phyloP scores from a whole-genome alignment of 176 grass and related monocot species.

The Musa acuminata region DNA sequence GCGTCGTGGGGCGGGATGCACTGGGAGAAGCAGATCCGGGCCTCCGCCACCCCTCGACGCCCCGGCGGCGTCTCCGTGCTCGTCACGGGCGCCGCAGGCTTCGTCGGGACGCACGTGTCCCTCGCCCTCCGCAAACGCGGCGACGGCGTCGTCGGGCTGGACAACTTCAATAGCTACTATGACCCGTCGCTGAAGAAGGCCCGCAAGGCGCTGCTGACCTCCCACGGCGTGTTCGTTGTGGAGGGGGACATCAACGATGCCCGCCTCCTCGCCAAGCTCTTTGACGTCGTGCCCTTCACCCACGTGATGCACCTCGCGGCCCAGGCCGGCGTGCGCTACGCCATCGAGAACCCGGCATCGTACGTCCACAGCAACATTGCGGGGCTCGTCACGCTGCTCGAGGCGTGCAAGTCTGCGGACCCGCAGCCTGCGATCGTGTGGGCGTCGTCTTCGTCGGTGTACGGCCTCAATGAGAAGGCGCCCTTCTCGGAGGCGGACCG shows the following conservation, averaged over 20 bases:
- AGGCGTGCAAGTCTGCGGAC: constrained; percentile 29
- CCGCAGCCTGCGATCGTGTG: constrained; percentile 39
- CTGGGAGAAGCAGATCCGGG: constrained; percentile 28
- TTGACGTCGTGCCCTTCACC: constrained; percentile 32
- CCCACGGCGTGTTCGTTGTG: constrained; percentile 4
- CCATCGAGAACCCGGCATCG: constrained; percentile 34
- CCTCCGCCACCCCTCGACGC: constrained; percentile 14
- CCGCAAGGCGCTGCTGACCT: not conserved
- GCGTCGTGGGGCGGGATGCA: constrained; percentile 7
- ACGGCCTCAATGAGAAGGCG: constrained; percentile 30
- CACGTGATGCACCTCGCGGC: constrained; percentile 45
- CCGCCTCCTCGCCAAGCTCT: constrained; percentile 28
- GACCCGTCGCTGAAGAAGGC: constrained; percentile 10
- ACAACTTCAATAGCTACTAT: constrained; percentile 16
- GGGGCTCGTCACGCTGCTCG: constrained; percentile 34
- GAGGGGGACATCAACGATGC: constrained; percentile 13
- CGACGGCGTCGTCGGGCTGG: constrained; percentile 25
- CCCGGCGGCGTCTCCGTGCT: constrained; percentile 24
- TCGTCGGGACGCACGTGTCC: constrained; percentile 32
- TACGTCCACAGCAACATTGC: constrained; percentile 40
- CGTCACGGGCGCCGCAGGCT: constrained; percentile 15
- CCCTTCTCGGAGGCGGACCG: constrained; percentile 37
- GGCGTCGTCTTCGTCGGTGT: constrained; percentile 48
- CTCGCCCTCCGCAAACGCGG: constrained; percentile 25
- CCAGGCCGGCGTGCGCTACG: constrained; percentile 42